Percentiles rank a stretch among this genome's conserved stretches.
Conservation (phyloP, 257 asterid species). For the Jasminum sambac region DNA sequence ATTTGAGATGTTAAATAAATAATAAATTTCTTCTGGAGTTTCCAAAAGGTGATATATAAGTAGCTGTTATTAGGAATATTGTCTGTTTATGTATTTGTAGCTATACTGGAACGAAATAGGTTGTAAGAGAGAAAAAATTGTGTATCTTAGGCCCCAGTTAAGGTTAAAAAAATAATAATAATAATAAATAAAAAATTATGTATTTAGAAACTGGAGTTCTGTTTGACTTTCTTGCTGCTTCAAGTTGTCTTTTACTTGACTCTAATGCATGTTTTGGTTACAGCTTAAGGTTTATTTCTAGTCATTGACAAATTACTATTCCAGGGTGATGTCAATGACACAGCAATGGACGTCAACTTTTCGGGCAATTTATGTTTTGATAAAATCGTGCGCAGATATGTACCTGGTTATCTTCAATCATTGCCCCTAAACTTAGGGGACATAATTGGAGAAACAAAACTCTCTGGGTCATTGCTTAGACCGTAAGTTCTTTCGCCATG, state of each 20-base stretch:
- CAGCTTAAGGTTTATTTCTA: neutral
- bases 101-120: slow-evolving; percentile 1
- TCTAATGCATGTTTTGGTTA: slow-evolving; percentile 2
- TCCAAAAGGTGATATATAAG: neutral
- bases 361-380: slow-evolving; percentile 92
- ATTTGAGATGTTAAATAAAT: neutral
- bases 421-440: slow-evolving; percentile 81
- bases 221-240: slow-evolving; percentile 3
- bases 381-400: slow-evolving; percentile 81
- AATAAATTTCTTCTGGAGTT: neutral
- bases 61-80: neutral
- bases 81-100: slow-evolving; percentile 14
- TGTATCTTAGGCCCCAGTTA: neutral
- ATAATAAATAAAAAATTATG: too few relatives aligned
- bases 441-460: slow-evolving; percentile 94
- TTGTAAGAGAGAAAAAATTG: slow-evolving; percentile 1
- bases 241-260: slow-evolving; percentile 9
- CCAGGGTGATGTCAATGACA: slow-evolving; percentile 95
- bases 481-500: slow-evolving; percentile 70
- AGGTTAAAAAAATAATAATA: slow-evolving; percentile 11
- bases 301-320: slow-evolving; percentile 26
- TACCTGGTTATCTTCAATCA: slow-evolving; percentile 73
- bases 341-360: slow-evolving; percentile 96
- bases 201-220: neutral
- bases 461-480: slow-evolving; percentile 89